phyloP scores from a whole-genome alignment of 140 eudicot species.

The Flaveria floridana region DNA sequence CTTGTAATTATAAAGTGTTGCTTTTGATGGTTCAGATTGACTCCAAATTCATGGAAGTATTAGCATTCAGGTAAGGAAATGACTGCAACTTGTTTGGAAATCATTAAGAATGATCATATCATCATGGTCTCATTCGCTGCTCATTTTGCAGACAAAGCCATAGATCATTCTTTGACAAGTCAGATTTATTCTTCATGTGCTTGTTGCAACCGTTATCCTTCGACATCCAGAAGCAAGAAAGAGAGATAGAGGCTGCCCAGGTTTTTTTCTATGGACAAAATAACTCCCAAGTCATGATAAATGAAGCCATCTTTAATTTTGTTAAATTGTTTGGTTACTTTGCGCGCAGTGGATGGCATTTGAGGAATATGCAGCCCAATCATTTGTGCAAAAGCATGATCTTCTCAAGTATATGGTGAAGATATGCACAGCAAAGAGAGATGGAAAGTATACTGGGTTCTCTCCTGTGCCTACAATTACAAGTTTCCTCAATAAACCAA shows the following conservation, averaged over 20 bases:
- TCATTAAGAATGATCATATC: slow-evolving; percentile 13
- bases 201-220: slow-evolving; percentile 75
- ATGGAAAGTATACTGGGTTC: slow-evolving; percentile 58
- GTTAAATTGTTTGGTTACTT: neutral
- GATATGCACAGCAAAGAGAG: slow-evolving; percentile 60
- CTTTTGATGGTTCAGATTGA: slow-evolving; percentile 55
- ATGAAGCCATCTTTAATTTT: neutral
- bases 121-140: neutral
- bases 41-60: slow-evolving; percentile 63
- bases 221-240: slow-evolving; percentile 68
- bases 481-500: slow-evolving; percentile 39
- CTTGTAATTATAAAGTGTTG: neutral
- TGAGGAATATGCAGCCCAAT: slow-evolving; percentile 69
- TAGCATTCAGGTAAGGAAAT: slow-evolving; percentile 73
- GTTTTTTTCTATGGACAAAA: slow-evolving; percentile 33
- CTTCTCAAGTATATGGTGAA: slow-evolving; percentile 54
- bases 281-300: neutral
- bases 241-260: slow-evolving; percentile 90
- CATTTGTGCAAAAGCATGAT: slow-evolving; percentile 60
- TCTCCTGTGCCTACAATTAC: slow-evolving; percentile 51
- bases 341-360: slow-evolving; percentile 76
- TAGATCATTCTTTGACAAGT: slow-evolving; percentile 73
- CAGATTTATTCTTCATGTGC: slow-evolving; percentile 85
- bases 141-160: slow-evolving; percentile 76
- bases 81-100: slow-evolving; percentile 10